Conservation (phyloP, 495 filamentous ascomycete species). For the Aspergillus nidulans region DNA sequence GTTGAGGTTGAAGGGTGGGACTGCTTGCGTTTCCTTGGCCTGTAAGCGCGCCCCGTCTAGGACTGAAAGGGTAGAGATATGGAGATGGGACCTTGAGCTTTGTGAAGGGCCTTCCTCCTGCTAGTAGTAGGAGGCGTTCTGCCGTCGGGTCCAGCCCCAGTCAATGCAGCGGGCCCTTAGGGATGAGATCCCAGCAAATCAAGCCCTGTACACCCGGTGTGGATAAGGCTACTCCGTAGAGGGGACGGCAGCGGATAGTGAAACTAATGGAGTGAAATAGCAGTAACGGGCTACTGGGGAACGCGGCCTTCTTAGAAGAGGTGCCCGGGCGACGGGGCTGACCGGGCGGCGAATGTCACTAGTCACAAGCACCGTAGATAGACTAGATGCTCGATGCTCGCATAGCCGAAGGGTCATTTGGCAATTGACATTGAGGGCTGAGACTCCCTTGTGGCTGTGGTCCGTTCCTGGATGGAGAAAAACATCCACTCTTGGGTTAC, state of each 20-base stretch:
- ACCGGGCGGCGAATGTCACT: not conserved
- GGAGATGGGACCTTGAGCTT: constrained; percentile 4
- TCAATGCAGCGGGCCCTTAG: not conserved
- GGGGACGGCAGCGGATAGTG: constrained; percentile 5
- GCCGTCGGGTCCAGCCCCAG: not conserved
- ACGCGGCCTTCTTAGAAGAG: not conserved
- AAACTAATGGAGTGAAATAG: constrained; percentile 2
- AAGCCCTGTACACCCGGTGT: constrained; percentile 10
- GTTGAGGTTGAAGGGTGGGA: not conserved
- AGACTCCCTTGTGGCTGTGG: constrained; percentile 1
- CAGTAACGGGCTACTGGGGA: not conserved
- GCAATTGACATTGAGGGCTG: not conserved
- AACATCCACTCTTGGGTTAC: not conserved
- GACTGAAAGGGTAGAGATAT: constrained; percentile 5
- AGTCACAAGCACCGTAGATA: not conserved
- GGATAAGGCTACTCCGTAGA: constrained; percentile 8
- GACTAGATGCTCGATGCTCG: not conserved
- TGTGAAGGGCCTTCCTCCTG: not conserved
- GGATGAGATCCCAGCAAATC: not conserved
- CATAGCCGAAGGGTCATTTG: not conserved
- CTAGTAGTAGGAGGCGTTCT: not conserved
- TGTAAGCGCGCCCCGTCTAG: constrained; percentile 1
- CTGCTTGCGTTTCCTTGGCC: not conserved
- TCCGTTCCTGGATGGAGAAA: constrained; percentile 4
- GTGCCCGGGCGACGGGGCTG: not conserved